These are phyloP conservation scores for Magnaporthiopsis rhizophila DNA, from an alignment of 2,329 filamentous ascomycete genomes.

Conservation along the genomic window DNA sequence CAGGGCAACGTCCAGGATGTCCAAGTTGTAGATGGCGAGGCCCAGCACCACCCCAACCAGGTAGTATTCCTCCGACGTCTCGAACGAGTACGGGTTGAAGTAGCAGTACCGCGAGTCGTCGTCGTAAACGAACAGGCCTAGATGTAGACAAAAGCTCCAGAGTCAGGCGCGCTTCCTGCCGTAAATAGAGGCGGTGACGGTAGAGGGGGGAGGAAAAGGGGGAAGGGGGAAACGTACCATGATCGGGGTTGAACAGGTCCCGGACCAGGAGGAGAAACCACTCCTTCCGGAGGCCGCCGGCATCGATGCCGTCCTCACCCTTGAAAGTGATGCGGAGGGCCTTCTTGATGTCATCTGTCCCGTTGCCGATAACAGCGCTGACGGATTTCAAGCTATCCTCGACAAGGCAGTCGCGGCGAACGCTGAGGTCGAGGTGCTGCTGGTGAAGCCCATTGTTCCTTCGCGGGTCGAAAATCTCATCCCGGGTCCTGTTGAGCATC, in stretches of 20 bases:
- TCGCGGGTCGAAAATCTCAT: no score
- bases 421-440: slow-evolving; percentile 64
- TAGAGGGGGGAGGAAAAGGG: background rate
- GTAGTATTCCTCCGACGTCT: slow-evolving; percentile 87
- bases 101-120: slow-evolving; percentile 88
- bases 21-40: slow-evolving; percentile 90
- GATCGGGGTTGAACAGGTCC: slow-evolving; percentile 84
- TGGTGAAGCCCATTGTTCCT: no score
- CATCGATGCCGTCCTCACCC: slow-evolving; percentile 87
- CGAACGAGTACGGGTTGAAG: slow-evolving; percentile 85
- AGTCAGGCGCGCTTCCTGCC: background rate
- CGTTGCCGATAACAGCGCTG: slow-evolving; percentile 73
- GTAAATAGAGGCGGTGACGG: background rate
- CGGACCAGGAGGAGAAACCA: slow-evolving; percentile 86
- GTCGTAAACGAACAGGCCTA: slow-evolving; percentile 87
- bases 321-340: slow-evolving; percentile 76
- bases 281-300: slow-evolving; percentile 82
- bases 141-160: background rate
- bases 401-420: slow-evolving; percentile 77
- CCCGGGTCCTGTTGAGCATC: no score
- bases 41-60: slow-evolving; percentile 82
- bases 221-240: slow-evolving; percentile 49
- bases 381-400: slow-evolving; percentile 82
- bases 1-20: slow-evolving; percentile 79
- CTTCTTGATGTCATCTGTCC: slow-evolving; percentile 83